Percentiles rank a stretch among this genome's conserved stretches.
Evolutionary conservation across 2,329 filamentous ascomycete species (phyloP).

Genomic region (Monascus ruber): DNA sequence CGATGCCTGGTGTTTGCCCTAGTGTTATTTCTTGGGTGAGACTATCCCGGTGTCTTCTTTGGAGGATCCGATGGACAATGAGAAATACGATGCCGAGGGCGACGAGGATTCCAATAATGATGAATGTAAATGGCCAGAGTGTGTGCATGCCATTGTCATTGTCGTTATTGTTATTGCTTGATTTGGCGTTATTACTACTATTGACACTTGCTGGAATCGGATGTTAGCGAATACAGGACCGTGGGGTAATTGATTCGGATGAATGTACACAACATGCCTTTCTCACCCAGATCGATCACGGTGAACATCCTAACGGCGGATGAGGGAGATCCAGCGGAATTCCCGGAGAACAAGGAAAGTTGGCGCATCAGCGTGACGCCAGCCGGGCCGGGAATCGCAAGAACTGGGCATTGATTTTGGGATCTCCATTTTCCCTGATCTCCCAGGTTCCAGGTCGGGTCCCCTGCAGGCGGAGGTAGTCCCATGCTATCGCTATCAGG

Average conservation of each 20-base stretch:
- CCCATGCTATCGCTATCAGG: constrained; percentile 35
- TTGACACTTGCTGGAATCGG: too few species aligned
- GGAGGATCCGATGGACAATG: constrained; percentile 62
- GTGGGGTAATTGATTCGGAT: constrained; percentile 19
- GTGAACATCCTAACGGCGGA: constrained; percentile 35
- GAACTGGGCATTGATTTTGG: constrained; percentile 65
- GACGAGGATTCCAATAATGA: constrained; percentile 68
- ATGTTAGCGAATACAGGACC: constrained; percentile 18
- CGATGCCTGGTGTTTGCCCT: constrained; percentile 46
- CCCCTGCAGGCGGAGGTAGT: constrained; percentile 54
- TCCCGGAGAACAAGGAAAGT: constrained; percentile 66
- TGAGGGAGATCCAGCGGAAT: constrained; percentile 40
- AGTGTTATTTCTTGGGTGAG: constrained; percentile 59
- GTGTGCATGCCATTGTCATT: constrained; percentile 42
- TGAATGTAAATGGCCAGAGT: constrained; percentile 71
- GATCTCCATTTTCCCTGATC: constrained; percentile 62
- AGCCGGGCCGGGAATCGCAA: constrained; percentile 59
- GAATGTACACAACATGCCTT: neutral
- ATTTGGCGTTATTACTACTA: too few species aligned
- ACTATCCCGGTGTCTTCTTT: constrained; percentile 56
- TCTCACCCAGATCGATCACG: constrained; percentile 36
- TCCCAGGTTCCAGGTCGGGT: constrained; percentile 57
- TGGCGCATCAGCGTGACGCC: constrained; percentile 60
- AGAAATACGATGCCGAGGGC: constrained; percentile 56
- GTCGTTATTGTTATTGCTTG: too few species aligned